A percentile compares a stretch with the other conserved stretches of the same genome.
These are phyloP conservation scores for Colletotrichum sp. DNA, from an alignment of 2,329 filamentous ascomycete species.

Conservation along the genomic window DNA sequence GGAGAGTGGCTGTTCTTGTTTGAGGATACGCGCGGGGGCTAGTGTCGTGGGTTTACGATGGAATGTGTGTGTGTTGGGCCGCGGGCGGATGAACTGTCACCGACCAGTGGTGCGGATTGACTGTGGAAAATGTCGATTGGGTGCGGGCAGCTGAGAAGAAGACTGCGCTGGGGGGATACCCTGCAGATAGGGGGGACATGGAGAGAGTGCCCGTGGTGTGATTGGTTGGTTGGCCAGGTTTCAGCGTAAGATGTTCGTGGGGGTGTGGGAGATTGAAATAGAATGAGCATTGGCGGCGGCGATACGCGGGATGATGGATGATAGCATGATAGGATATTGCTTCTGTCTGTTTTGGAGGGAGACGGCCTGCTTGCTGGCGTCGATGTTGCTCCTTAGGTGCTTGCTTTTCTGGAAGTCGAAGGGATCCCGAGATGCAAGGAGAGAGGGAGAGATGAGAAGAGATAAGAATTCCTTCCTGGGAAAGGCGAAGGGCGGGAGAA, in stretches of 20 bases:
- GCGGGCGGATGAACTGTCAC: background rate
- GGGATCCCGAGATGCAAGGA: background rate
- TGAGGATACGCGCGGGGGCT: background rate
- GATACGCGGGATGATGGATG: background rate
- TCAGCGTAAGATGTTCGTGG: background rate
- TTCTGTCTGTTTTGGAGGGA: background rate
- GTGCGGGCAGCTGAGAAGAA: background rate
- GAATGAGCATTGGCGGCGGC: background rate
- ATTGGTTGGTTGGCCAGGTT: slow-evolving; percentile 4
- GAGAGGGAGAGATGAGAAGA: background rate
- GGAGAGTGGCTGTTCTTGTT: background rate
- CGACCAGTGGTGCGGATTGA: background rate
- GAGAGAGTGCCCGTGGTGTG: background rate
- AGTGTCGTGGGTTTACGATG: background rate
- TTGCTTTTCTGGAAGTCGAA: background rate
- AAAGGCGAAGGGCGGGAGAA: background rate
- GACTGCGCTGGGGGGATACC: background rate
- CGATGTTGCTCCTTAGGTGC: background rate
- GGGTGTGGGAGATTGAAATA: background rate
- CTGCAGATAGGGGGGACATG: background rate
- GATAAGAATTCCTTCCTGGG: background rate
- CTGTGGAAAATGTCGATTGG: background rate
- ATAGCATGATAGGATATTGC: background rate
- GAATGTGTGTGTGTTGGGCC: background rate
- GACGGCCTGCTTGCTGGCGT: background rate